phyloP scores from a whole-genome alignment of 176 grass and related monocot species.

The Stipa capillata region DNA sequence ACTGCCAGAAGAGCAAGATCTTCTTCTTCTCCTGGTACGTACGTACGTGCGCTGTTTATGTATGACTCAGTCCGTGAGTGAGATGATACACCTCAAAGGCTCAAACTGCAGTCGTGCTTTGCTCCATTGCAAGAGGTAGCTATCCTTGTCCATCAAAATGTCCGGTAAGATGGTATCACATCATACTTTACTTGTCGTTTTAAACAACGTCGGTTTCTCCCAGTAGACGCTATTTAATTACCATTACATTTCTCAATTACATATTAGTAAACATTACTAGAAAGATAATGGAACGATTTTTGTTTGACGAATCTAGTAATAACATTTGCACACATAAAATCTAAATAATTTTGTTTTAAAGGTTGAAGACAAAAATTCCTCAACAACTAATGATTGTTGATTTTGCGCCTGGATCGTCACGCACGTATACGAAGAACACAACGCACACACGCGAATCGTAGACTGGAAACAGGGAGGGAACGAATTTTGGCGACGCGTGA shows the following conservation, averaged over 20 bases:
- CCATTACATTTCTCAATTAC: background rate
- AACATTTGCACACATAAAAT: background rate
- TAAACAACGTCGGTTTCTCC: background rate
- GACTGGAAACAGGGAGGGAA: too few relatives aligned
- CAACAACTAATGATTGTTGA: too few relatives aligned
- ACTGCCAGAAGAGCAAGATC: slow-evolving; percentile 99
- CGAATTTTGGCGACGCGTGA: too few relatives aligned
- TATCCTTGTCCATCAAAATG: too few relatives aligned
- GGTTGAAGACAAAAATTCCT: too few relatives aligned
- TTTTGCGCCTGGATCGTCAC: too few relatives aligned
- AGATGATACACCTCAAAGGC: background rate
- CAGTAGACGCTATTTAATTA: background rate
- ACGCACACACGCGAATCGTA: too few relatives aligned
- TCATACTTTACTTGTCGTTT: background rate
- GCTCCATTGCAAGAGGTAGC: background rate
- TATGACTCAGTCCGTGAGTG: too few relatives aligned
- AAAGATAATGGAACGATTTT: too few relatives aligned
- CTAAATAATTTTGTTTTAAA: background rate
- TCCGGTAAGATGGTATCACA: too few relatives aligned
- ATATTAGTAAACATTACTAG: background rate
- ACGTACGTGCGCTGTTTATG: background rate
- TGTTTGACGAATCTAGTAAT: background rate
- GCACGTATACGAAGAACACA: too few relatives aligned
- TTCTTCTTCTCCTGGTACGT: slow-evolving; percentile 84
- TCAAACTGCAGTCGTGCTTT: background rate